Percentiles rank a stretch among this genome's conserved stretches.
These are phyloP conservation scores for Leccinum subtestaceum DNA, from an alignment of 768 basidiomycete genomes.

Conservation along the genomic window DNA sequence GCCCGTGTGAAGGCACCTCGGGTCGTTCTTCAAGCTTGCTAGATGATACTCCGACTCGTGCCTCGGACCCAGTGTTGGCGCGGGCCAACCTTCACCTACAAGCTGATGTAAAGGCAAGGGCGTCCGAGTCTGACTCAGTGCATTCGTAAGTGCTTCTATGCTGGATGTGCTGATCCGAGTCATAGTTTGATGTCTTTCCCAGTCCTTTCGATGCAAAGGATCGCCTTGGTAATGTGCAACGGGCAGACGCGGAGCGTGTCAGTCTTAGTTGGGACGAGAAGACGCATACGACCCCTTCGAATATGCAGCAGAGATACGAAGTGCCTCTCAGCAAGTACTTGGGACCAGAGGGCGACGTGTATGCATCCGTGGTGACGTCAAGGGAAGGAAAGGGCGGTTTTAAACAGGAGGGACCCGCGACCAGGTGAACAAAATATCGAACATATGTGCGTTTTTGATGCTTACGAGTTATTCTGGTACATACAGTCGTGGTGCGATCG, in stretches of 20 bases:
- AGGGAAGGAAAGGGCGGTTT: neutral
- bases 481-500: too few species aligned
- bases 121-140: neutral
- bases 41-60: neutral
- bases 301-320: slow-evolving; percentile 6
- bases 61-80: neutral
- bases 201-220: slow-evolving; percentile 1
- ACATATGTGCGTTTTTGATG: neutral
- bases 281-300: neutral
- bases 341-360: neutral
- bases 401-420: neutral
- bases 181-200: neutral
- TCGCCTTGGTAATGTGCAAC: neutral
- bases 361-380: neutral
- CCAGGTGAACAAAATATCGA: neutral
- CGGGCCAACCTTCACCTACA: neutral
- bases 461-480: neutral
- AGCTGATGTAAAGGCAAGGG: neutral
- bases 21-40: neutral
- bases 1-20: neutral
- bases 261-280: slow-evolving; percentile 4
- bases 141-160: slow-evolving; percentile 6
- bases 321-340: slow-evolving; percentile 20
- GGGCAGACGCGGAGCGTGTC: neutral
- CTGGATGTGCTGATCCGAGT: neutral